phyloP scores from a whole-genome alignment of 2,329 filamentous ascomycete genomes.

The Trichoderma citrinoviride region DNA sequence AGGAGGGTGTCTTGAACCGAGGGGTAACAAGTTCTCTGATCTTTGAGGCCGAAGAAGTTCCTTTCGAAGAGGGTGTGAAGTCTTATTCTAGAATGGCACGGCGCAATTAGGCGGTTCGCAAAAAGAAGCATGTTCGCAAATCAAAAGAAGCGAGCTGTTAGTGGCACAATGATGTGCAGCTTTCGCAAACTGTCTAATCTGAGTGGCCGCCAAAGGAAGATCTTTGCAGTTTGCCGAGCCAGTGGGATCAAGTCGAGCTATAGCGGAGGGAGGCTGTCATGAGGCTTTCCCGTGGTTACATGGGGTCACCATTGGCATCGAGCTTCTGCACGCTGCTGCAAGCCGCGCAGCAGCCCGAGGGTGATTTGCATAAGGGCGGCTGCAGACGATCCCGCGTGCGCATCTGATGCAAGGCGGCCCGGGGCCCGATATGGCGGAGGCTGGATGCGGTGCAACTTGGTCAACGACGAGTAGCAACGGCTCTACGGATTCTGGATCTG shows the following conservation, averaged over 20 bases:
- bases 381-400: conserved; percentile 18
- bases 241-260: conserved; percentile 1
- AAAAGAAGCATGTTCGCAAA: background rate
- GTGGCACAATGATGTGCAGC: background rate
- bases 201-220: background rate
- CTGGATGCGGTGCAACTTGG: conserved; percentile 11
- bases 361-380: conserved; percentile 20
- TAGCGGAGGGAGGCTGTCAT: conserved; percentile 2
- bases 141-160: conserved; percentile 12
- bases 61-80: background rate
- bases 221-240: background rate
- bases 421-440: conserved; percentile 6
- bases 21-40: background rate
- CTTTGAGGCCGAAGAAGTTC: conserved; percentile 19
- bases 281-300: conserved; percentile 18
- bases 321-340: conserved; percentile 20
- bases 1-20: background rate
- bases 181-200: background rate
- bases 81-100: conserved; percentile 13
- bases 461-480: background rate
- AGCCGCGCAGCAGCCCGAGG: conserved; percentile 13
- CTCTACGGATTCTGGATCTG: background rate
- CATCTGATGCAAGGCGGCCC: conserved; percentile 13
- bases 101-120: background rate
- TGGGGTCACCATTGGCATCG: conserved; percentile 3